A percentile compares a stretch with the other conserved stretches of the same genome.
Conservation (phyloP, 2,329 filamentous ascomycete species). For the Penicillium sp. region DNA sequence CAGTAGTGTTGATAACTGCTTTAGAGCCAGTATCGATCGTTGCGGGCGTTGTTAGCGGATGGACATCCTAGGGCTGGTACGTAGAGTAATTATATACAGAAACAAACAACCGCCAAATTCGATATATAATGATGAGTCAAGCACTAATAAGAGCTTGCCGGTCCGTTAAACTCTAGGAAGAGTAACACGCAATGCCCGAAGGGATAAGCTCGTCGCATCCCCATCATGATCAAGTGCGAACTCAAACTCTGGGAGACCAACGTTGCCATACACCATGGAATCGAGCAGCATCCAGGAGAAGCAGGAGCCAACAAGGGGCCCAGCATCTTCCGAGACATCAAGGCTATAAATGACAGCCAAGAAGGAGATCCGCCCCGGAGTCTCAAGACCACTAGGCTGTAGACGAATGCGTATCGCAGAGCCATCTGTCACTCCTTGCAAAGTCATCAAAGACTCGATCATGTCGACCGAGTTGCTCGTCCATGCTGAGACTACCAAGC, state of each 20-base stretch:
- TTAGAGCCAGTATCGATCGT: no score
- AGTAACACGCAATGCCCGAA: conserved; percentile 14
- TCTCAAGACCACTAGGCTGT: conserved; percentile 27
- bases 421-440: conserved; percentile 8
- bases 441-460: conserved; percentile 11
- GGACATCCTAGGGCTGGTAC: no score
- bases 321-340: not conserved
- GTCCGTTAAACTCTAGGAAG: not conserved
- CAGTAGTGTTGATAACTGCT: no score
- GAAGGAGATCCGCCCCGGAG: conserved; percentile 17
- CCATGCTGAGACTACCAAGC: conserved; percentile 22
- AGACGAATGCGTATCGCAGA: conserved; percentile 20
- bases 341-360: conserved; percentile 18
- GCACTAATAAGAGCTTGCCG: no score
- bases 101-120: no score
- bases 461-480: conserved; percentile 22
- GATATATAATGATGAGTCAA: no score
- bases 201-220: conserved; percentile 13
- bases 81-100: no score
- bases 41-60: no score
- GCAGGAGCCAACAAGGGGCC: conserved; percentile 16
- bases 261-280: conserved; percentile 18
- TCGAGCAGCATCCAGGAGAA: conserved; percentile 20
- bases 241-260: conserved; percentile 25
- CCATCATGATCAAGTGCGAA: conserved; percentile 20